These are phyloP conservation scores for Penicillium riverlandense DNA, from an alignment of 495 filamentous ascomycete species.

Conservation along the genomic window DNA sequence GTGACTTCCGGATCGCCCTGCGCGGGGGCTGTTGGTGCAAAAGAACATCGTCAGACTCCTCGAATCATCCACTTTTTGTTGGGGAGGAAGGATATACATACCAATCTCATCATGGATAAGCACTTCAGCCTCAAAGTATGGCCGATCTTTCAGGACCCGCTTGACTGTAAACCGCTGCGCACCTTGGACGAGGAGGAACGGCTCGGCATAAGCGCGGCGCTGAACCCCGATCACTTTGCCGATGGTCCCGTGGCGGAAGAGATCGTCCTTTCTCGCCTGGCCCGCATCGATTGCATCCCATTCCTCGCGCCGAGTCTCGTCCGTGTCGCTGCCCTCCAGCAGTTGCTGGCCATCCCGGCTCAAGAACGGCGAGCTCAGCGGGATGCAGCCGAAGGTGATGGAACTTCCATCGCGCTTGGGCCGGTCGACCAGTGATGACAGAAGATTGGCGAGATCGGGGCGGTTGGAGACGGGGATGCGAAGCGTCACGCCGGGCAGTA, in stretches of 20 bases:
- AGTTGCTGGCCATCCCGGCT: conserved; percentile 64
- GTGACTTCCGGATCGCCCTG: conserved; percentile 49
- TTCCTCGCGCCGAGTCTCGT: conserved; percentile 30
- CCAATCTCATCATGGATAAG: conserved; percentile 53
- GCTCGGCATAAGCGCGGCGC: conserved; percentile 68
- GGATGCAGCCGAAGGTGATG: conserved; percentile 75
- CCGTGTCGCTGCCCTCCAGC: conserved; percentile 43
- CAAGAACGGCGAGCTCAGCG: conserved; percentile 63
- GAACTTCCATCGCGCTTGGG: conserved; percentile 55
- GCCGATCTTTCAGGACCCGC: conserved; percentile 66
- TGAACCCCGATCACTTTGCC: conserved; percentile 81
- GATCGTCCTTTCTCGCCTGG: conserved; percentile 57
- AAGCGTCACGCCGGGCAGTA: conserved; percentile 73
- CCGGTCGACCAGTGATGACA: conserved; percentile 66
- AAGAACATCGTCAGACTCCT: no score
- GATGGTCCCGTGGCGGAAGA: conserved; percentile 70
- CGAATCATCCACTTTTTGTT: no score
- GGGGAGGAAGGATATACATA: conserved; percentile 25
- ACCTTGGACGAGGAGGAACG: conserved; percentile 80
- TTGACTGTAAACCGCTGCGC: conserved; percentile 68
- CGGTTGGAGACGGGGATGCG: conserved; percentile 71
- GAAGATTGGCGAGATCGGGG: conserved; percentile 73
- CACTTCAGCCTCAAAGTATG: conserved; percentile 79
- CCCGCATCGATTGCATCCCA: conserved; percentile 47
- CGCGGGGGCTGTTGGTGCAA: conserved; percentile 25